Evolutionary conservation across 768 basidiomycete genomes (phyloP).

Genomic region (Hortiboletus flavorubellus): DNA sequence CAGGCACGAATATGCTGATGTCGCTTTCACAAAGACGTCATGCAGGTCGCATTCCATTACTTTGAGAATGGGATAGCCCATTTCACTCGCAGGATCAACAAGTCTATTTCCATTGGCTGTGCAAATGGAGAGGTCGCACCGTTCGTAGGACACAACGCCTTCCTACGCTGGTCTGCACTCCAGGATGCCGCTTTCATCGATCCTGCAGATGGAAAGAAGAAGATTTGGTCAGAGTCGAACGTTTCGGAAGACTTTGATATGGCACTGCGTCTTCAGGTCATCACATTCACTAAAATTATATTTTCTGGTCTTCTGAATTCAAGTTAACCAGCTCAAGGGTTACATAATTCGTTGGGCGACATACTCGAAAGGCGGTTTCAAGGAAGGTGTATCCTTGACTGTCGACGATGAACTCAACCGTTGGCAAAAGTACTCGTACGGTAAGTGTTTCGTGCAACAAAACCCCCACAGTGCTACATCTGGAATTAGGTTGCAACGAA

Average conservation of each 20-base stretch:
- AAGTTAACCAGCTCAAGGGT: slow-evolving; percentile 28
- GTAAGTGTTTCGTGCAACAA: slow-evolving; percentile 36
- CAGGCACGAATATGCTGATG: slow-evolving; percentile 24
- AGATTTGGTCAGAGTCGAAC: slow-evolving; percentile 65
- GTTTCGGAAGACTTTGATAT: slow-evolving; percentile 73
- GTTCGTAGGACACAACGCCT: slow-evolving; percentile 87
- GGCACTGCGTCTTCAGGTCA: slow-evolving; percentile 51
- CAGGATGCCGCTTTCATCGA: slow-evolving; percentile 83
- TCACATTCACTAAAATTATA: slow-evolving; percentile 7
- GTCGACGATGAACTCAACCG: slow-evolving; percentile 89
- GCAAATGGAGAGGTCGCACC: slow-evolving; percentile 76
- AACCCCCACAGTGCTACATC: slow-evolving; percentile 27
- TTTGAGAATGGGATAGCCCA: slow-evolving; percentile 93
- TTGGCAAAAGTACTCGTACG: slow-evolving; percentile 90
- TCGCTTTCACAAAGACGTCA: slow-evolving; percentile 53
- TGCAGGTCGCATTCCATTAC: slow-evolving; percentile 86
- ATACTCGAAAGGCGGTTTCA: slow-evolving; percentile 83
- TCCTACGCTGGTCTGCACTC: slow-evolving; percentile 86
- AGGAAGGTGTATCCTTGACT: slow-evolving; percentile 89
- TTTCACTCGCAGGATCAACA: slow-evolving; percentile 89
- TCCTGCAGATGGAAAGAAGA: slow-evolving; percentile 51
- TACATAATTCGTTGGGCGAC: slow-evolving; percentile 60
- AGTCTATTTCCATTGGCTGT: slow-evolving; percentile 73
- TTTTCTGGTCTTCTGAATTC: slow-evolving; percentile 58
- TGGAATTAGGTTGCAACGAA: slow-evolving; percentile 32